A percentile compares a stretch with the other conserved stretches of the same genome.
Conservation (phyloP, 768 basidiomycete species). For the Calvatia gigantea region DNA sequence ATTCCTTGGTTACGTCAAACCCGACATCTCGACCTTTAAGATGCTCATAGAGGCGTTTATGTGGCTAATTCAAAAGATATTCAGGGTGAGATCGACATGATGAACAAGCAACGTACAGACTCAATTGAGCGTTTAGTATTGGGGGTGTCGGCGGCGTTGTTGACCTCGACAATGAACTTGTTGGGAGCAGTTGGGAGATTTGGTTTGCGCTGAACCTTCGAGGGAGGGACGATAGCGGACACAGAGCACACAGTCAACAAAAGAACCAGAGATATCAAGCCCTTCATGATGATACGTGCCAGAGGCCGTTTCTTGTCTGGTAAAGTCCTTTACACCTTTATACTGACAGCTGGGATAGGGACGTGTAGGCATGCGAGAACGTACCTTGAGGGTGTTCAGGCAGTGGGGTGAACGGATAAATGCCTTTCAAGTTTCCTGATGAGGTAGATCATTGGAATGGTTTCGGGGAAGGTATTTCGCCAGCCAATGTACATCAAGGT, state of each 20-base stretch:
- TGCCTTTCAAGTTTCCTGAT: not conserved
- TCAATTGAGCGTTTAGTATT: conserved; percentile 30
- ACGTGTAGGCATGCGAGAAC: not conserved
- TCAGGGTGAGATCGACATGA: not conserved
- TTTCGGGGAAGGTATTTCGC: too few species aligned
- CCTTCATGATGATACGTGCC: conserved; percentile 29
- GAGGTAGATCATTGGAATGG: not conserved
- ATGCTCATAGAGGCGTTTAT: conserved; percentile 46
- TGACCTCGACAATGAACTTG: conserved; percentile 58
- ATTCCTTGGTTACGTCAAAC: conserved; percentile 49
- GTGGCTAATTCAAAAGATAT: conserved; percentile 30
- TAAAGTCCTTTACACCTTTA: not conserved
- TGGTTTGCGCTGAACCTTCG: conserved; percentile 33
- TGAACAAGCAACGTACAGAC: conserved; percentile 19
- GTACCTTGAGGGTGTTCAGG: not conserved
- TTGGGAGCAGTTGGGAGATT: conserved; percentile 39
- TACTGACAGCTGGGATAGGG: not conserved
- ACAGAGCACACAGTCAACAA: conserved; percentile 23
- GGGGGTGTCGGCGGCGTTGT: conserved; percentile 32
- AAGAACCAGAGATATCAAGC: conserved; percentile 23
- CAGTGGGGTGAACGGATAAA: not conserved
- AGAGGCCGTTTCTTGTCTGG: not conserved
- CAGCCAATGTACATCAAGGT: too few species aligned
- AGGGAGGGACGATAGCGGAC: conserved; percentile 30
- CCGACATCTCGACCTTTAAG: conserved; percentile 39